A percentile compares a stretch with the other conserved stretches of the same genome.
Evolutionary conservation across 495 filamentous ascomycete genomes (phyloP).

Genomic region (Penicillium egyptiacum): DNA sequence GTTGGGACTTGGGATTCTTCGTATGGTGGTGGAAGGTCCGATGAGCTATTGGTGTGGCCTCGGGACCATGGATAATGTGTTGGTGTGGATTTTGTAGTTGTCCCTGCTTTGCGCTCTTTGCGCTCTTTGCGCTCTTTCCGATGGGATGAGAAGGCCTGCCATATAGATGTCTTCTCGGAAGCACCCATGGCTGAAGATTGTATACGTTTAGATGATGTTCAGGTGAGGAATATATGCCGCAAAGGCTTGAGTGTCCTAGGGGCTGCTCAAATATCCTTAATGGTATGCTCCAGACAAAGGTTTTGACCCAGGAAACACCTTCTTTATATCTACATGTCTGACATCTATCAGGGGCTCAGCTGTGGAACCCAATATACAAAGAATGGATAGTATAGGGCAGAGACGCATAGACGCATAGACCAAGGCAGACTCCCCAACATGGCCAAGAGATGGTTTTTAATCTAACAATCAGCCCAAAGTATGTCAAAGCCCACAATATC

Average conservation of each 20-base stretch:
- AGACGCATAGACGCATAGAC: neutral
- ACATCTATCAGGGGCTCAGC: neutral
- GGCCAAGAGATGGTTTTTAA: neutral
- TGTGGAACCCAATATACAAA: slow-evolving; percentile 3
- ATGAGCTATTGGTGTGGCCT: neutral
- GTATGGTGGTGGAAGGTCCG: slow-evolving; percentile 37
- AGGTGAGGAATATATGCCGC: neutral
- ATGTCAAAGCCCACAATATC: neutral
- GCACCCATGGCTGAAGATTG: neutral
- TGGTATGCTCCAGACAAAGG: slow-evolving; percentile 1
- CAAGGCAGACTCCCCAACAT: slow-evolving; percentile 5
- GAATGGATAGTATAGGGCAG: neutral
- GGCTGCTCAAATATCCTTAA: neutral
- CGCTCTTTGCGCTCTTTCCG: slow-evolving; percentile 2
- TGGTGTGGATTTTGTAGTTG: neutral
- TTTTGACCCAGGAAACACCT: neutral
- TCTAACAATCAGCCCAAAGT: neutral
- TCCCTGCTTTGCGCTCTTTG: neutral
- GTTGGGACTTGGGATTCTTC: neutral
- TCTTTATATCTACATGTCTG: slow-evolving; percentile 2
- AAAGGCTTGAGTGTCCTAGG: neutral
- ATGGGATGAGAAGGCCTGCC: neutral
- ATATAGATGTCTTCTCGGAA: neutral
- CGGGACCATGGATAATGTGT: neutral
- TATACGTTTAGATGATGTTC: neutral